A percentile compares a stretch with the other conserved stretches of the same genome.
Conservation (phyloP, 2,329 filamentous ascomycete species). For the Sporothrix schenckii region DNA sequence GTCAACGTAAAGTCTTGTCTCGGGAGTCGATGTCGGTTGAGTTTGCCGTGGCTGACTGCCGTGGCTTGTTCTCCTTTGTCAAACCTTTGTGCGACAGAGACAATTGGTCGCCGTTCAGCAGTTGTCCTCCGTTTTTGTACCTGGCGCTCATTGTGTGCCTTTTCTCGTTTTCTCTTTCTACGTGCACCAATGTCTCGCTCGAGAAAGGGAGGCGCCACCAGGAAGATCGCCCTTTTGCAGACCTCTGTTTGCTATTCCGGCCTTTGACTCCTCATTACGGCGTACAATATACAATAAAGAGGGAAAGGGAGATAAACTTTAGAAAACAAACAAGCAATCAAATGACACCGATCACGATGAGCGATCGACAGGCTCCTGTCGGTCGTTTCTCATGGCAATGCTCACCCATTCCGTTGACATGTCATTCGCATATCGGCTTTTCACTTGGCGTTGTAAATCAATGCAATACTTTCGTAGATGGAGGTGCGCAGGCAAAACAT, state of each 20-base stretch:
- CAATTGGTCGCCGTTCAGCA: slow-evolving; percentile 17
- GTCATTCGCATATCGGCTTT: not conserved
- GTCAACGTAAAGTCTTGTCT: not conserved
- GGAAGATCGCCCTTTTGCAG: not conserved
- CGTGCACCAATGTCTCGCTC: slow-evolving; percentile 8
- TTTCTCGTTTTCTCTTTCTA: not conserved
- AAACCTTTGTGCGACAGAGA: not conserved
- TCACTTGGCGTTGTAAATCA: slow-evolving; percentile 7
- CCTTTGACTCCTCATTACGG: too few relatives aligned
- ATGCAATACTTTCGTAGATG: not conserved
- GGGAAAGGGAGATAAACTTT: not conserved
- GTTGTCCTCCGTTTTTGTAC: not conserved
- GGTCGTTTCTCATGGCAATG: slow-evolving; percentile 16
- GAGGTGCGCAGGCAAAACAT: not conserved
- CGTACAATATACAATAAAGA: not conserved
- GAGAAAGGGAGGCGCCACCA: not conserved
- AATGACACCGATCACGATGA: not conserved
- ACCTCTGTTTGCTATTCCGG: not conserved
- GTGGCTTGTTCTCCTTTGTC: not conserved
- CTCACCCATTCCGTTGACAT: not conserved
- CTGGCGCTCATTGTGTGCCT: not conserved
- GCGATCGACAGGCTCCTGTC: slow-evolving; percentile 16
- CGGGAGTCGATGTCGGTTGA: not conserved
- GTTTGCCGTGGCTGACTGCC: not conserved
- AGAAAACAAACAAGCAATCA: not conserved